Evolutionary conservation across 2,329 filamentous ascomycete genomes (phyloP), one percentile per base, ranked within the genome.

Genomic region (Talaromyces piceae): DNA sequence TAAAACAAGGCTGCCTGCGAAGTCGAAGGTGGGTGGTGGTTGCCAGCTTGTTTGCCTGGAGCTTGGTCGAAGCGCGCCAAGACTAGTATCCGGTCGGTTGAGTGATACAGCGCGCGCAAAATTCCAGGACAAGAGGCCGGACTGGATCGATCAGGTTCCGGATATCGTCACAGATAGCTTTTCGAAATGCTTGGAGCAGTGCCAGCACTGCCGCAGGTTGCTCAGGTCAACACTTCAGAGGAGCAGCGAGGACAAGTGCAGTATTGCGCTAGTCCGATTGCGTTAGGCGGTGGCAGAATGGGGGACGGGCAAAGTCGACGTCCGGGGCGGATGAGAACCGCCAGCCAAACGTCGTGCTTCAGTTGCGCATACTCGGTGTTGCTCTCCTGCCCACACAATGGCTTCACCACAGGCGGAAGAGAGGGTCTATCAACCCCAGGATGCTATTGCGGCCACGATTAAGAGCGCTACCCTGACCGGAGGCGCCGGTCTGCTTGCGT

Each of bases 361-460:
- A 54, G 48, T 45, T 53, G 50, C 57, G 53, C 52, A 50, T 47
- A 47, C 43, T 49, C 50, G 23, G 53, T 47, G 49, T 53, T n/a
- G n/a, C n/a, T 47, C 45, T 50, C 30, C 54, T 60, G 55, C 59
- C 62, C 69, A 71, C n/a, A n/a, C 63, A 60, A 80, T 81, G 77
- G 72, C 74, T 59, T 67, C 71, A 50, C 58, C 41, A 53, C 50
- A 68, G 52, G 63, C 67, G 52, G 71, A 73, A 60, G 73, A 79
- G 54, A 69, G 72, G 54, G 58, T 66, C 56, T 94, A 86, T 71
- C 81, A 87, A 58, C 82, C 86, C 45, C 81, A 84, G 69, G 87
- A 95, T 78, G 83, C 88, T 59, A 71, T 95, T 61, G 77, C 79
- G 58, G 77, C 79, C 57, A 79, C 84, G 47, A 73, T 84, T 65